phyloP scores from a whole-genome alignment of 2,329 filamentous ascomycete genomes.

The Neocatenulostroma microsporum region DNA sequence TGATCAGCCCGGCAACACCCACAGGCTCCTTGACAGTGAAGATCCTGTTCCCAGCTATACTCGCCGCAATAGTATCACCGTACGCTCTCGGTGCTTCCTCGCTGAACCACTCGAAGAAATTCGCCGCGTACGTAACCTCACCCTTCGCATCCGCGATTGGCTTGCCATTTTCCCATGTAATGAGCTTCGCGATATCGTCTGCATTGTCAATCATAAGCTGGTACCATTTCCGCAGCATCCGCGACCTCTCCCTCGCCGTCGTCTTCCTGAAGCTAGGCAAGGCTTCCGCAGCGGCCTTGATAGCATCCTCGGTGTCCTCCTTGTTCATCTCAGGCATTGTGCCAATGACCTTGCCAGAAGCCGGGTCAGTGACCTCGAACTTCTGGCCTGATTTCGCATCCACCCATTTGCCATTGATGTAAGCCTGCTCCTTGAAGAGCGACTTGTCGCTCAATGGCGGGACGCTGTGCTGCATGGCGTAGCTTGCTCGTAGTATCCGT shows the following conservation, averaged over 20 bases:
- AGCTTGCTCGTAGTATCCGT: slow-evolving; percentile 28
- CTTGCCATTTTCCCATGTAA: slow-evolving; percentile 89
- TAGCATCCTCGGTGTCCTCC: slow-evolving; percentile 71
- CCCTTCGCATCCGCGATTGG: slow-evolving; percentile 66
- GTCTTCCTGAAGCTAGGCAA: slow-evolving; percentile 62
- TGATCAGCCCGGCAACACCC: slow-evolving; percentile 74
- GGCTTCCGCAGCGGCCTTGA: slow-evolving; percentile 71
- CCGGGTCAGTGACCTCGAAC: slow-evolving; percentile 83
- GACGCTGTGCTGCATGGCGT: slow-evolving; percentile 37
- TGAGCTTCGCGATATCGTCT: slow-evolving; percentile 72
- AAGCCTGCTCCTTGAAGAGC: slow-evolving; percentile 75
- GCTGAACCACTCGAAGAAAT: slow-evolving; percentile 73
- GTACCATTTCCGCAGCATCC: slow-evolving; percentile 72
- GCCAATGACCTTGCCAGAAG: slow-evolving; percentile 72
- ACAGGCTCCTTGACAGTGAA: slow-evolving; percentile 76
- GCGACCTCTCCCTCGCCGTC: slow-evolving; percentile 66
- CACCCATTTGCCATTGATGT: slow-evolving; percentile 91
- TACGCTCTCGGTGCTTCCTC: slow-evolving; percentile 68
- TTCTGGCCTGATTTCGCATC: slow-evolving; percentile 78
- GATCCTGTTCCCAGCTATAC: slow-evolving; percentile 63
- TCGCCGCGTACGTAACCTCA: slow-evolving; percentile 64
- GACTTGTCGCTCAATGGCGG: slow-evolving; percentile 42
- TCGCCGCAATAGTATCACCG: slow-evolving; percentile 66
- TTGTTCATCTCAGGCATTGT: slow-evolving; percentile 76
- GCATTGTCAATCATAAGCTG: slow-evolving; percentile 69